Evolutionary conservation across 257 asterid genomes (phyloP), one percentile per base, ranked within the genome.

Genomic region (Henckelia pumila): DNA sequence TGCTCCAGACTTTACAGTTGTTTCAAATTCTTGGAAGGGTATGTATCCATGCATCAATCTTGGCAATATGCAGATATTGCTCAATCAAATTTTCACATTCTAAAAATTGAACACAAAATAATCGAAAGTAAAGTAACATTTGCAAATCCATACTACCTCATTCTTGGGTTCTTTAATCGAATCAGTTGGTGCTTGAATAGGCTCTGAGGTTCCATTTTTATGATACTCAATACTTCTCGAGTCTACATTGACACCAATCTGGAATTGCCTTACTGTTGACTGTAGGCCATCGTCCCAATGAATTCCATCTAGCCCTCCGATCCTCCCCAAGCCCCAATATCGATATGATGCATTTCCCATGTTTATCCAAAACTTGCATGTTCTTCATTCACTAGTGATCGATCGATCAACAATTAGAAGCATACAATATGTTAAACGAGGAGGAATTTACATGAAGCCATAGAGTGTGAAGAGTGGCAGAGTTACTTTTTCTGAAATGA

Each of bases 291-390:
- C 98, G 33, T 89, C 95, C 96, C 95, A 92, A 33, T 76, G 80
- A 61, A 64, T 61, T 57, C 96, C 98, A 30, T 75, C 87, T 40
- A 73, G 84, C 33, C 94, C 96, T 47, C 98, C 98, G n/a, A n/a
- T 47, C 29, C 29, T 2, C 98, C 98, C 94, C 95, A 87, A 56
- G 98, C 95, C 78, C 96, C 96, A 13, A 83, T 73, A 83, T 73
- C 17, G 89, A 64, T 35, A 74, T 57, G 37, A 77, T 55, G 21
- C 70, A 75, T 59, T 82, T 79, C 8, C 81, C 84, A 56, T 67
- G 58, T 19, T 75, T 74, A 72, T 79, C 88, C 35, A 68, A 49
- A 62, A 20, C 72, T 84, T 87, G 80, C 59, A 67, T 8, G 22
- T 28, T 28, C 22, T 23, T 28, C 40, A 32, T 59, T n/a, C 23